A percentile compares a stretch with the other conserved stretches of the same genome.
phyloP scores from a whole-genome alignment of 2,329 filamentous ascomycete species.

The Neonectria punicea region DNA sequence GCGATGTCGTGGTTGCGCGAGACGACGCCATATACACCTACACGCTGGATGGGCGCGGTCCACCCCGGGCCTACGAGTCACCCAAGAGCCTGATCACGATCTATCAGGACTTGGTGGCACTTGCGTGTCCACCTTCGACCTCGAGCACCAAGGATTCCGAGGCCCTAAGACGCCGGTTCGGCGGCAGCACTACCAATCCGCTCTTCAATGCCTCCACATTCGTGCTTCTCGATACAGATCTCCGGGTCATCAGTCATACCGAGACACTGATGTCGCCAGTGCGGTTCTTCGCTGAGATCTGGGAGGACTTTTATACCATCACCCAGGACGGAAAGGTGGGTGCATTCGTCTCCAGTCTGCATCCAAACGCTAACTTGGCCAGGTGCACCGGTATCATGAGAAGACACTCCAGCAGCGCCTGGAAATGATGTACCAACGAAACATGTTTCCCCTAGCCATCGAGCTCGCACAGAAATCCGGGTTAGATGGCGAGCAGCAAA shows the following conservation, averaged over 20 bases:
- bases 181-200: constrained; percentile 74
- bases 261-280: constrained; percentile 86
- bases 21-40: constrained; percentile 98
- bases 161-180: constrained; percentile 76
- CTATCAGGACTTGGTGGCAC: constrained; percentile 85
- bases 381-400: constrained; percentile 90
- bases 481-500: constrained; percentile 83
- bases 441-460: constrained; percentile 91
- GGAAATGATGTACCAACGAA: constrained; percentile 92
- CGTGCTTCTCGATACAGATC: constrained; percentile 88
- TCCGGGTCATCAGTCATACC: constrained; percentile 89
- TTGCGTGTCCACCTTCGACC: constrained; percentile 79
- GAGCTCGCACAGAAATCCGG: constrained; percentile 91
- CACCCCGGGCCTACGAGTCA: constrained; percentile 91
- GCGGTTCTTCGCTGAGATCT: constrained; percentile 83
- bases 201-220: constrained; percentile 90
- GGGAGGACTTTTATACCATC: constrained; percentile 92
- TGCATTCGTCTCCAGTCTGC: accelerated
- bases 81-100: constrained; percentile 84
- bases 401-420: constrained; percentile 90
- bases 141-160: constrained; percentile 67
- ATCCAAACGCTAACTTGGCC: constrained; percentile 29
- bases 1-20: constrained; percentile 89
- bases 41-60: constrained; percentile 82
- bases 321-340: constrained; percentile 90